Evolutionary conservation across 2,329 filamentous ascomycete species (phyloP), one percentile per base, ranked within the genome.

Genomic region (Sclerotinia subarctica): DNA sequence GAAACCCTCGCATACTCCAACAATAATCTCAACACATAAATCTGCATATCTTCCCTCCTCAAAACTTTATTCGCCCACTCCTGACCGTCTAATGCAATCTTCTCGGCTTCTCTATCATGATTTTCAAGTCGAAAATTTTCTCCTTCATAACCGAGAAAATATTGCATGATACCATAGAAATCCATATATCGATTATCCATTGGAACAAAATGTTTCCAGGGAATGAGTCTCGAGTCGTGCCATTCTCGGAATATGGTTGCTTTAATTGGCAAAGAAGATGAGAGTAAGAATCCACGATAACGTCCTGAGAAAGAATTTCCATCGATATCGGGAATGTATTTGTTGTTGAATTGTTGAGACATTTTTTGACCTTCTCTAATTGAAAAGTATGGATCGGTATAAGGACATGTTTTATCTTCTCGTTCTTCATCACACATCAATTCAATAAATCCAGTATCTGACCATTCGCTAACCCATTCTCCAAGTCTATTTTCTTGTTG

Each of bases 201-300:
- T 5, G 92, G 92, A 3, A 94, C 88, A 73, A 92, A 94, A 78
- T 95, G 92, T 74, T 88, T 86, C 92, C 92, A 95, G 0, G 90
- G 83, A 1, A 92, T 80, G 1, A 95, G 81, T 1, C 92, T 83
- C 57, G 84, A 84, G 76, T 94, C 91, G 75, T 94, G 91, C 92
- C 92, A 95, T 77, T 95, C 92, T 11, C 86, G 84, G 79, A 89
- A 95, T 42, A 94, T 81, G 0, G 91, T 93, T 1, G 90, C 86
- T 80, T 94, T 95, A 79, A 95, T 86, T 0, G 90, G 90, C 5
- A 94, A 78, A 2, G 85, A 88, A 0, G 86, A 90, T 17, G 86
- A 90, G 54, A 86, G 83, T 42, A 94, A 79, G 77, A 94, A 93
- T 0, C 85, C 86, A 3, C 88, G 82, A 73, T 90, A 92, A 1